A percentile compares a stretch with the other conserved stretches of the same genome.
These are phyloP conservation scores for Cercospora brassicicola DNA, from an alignment of 2,329 filamentous ascomycete genomes.

Conservation along the genomic window DNA sequence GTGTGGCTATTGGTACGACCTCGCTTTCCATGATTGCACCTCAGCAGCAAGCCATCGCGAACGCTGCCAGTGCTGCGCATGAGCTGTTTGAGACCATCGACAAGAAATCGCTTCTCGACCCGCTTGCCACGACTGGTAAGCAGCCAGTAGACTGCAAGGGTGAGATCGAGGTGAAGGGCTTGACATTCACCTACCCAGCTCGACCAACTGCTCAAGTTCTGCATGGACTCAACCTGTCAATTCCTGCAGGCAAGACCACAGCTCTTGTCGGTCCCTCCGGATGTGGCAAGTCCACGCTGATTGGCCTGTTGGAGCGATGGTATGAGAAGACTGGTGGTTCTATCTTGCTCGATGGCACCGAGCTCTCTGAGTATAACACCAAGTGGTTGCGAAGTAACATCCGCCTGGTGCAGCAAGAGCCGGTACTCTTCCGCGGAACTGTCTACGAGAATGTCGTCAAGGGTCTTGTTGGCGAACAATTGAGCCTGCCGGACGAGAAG, in stretches of 20 bases:
- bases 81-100: conserved; percentile 48
- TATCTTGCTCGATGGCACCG: conserved; percentile 38
- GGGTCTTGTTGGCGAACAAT: conserved; percentile 42
- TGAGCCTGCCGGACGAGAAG: conserved; percentile 34
- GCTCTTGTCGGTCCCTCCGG: conserved; percentile 47
- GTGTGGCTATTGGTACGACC: conserved; percentile 42
- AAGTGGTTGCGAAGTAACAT: conserved; percentile 39
- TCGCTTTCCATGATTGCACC: conserved; percentile 44
- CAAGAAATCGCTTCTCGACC: conserved; percentile 43
- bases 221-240: conserved; percentile 37
- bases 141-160: conserved; percentile 31
- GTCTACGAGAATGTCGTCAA: conserved; percentile 42
- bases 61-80: conserved; percentile 45
- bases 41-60: conserved; percentile 45
- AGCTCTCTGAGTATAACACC: conserved; percentile 35
- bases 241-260: conserved; percentile 47
- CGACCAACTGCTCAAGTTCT: conserved; percentile 42
- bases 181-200: conserved; percentile 71
- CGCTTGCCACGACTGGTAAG: conserved; percentile 34
- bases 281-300: conserved; percentile 43
- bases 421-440: conserved; percentile 39
- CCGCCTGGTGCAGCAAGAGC: conserved; percentile 42
- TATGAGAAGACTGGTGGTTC: conserved; percentile 35
- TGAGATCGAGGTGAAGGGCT: conserved; percentile 62
- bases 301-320: conserved; percentile 41